Base-by-base conservation (phyloP, 202 grass and related monocot species). In the Alloteropsis angusta region DNA sequence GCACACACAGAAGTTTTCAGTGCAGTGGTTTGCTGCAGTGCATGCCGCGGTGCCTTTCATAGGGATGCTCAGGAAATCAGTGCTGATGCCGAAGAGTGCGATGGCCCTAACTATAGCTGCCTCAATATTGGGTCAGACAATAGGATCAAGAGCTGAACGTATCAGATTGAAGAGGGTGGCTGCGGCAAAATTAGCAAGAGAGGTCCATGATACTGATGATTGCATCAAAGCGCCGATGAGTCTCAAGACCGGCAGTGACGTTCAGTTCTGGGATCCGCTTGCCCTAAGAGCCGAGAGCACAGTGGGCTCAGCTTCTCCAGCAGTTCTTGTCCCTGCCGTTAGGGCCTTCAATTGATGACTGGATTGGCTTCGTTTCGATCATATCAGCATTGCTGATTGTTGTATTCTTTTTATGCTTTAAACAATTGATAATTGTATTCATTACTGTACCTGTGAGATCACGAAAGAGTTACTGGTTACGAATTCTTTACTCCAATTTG, bases 71-170 rank as follows among this genome's bases (percentile, higher is more conserved):
- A 96, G 96, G 90, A 99, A 99, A 52, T 95, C 83, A 47, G 86
- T 95, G 60, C 62, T 99, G 73, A 99, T 99, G 92, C 96, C 96
- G 0, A 98, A 95, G 88, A 37, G 84, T 36, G 92, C 96, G 18
- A 98, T 98, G 96, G 92, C 85, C 26, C 91, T 99, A 80, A 99
- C 96, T 21, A 85, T 99, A 74, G 95, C 85, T 7, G 95, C 95
- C 18, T 94, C 91, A 1, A 93, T 99, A 81, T 77, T 99, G 75
- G 96, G 96, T 46, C 96, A 99, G 71, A 95, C 96, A 35, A 93
- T 99, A 8, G 96, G 92, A 17, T 93, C 92, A 30, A 90, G 96
- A 86, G 96, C 96, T 75, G 92, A 96, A 68, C 88, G 89, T 18
- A 87, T 99, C 70, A 85, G 92, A 34, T 30, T 99, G 69, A 92